These are phyloP conservation scores for Keithomyces neogunnii DNA, from an alignment of 2,329 filamentous ascomycete genomes.

Conservation along the genomic window DNA sequence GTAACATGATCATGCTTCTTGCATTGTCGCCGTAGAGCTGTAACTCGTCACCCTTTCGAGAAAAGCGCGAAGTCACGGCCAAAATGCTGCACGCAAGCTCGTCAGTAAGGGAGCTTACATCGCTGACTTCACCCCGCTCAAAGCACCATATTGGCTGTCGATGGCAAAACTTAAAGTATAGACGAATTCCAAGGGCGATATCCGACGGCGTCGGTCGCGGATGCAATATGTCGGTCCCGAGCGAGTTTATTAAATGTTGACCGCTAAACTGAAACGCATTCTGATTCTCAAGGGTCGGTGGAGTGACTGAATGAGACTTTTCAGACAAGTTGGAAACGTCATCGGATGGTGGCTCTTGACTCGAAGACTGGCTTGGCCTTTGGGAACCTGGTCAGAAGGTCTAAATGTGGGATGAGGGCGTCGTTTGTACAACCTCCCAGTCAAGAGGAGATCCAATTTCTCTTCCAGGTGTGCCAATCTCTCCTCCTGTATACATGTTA, in stretches of 20 bases:
- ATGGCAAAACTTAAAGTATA: constrained; percentile 36
- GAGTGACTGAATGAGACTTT: constrained; percentile 23
- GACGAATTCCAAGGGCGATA: constrained; percentile 23
- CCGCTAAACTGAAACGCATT: constrained; percentile 10
- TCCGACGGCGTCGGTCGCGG: constrained; percentile 22
- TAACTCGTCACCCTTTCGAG: constrained; percentile 22
- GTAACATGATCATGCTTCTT: constrained; percentile 36
- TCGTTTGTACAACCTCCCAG: constrained; percentile 25
- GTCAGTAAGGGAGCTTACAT: constrained; percentile 25
- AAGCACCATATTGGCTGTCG: constrained; percentile 37
- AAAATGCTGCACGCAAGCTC: constrained; percentile 34
- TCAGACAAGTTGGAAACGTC: constrained; percentile 23
- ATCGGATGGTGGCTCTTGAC: constrained; percentile 20
- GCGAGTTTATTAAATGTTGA: constrained; percentile 16
- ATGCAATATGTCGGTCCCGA: constrained; percentile 18
- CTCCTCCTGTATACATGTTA: constrained; percentile 31
- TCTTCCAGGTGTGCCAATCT: constrained; percentile 42
- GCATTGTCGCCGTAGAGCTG: constrained; percentile 29
- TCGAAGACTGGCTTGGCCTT: constrained; percentile 18
- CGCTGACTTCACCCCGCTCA: constrained; percentile 30
- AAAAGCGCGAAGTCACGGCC: constrained; percentile 30
- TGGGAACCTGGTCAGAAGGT: constrained; percentile 21
- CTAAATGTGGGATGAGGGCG: constrained; percentile 6
- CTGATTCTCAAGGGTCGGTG: constrained; percentile 17
- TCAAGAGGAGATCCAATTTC: constrained; percentile 41